Evolutionary conservation across 208 protist genomes (phyloP).

Genomic region (Trypanosoma lewisi): DNA sequence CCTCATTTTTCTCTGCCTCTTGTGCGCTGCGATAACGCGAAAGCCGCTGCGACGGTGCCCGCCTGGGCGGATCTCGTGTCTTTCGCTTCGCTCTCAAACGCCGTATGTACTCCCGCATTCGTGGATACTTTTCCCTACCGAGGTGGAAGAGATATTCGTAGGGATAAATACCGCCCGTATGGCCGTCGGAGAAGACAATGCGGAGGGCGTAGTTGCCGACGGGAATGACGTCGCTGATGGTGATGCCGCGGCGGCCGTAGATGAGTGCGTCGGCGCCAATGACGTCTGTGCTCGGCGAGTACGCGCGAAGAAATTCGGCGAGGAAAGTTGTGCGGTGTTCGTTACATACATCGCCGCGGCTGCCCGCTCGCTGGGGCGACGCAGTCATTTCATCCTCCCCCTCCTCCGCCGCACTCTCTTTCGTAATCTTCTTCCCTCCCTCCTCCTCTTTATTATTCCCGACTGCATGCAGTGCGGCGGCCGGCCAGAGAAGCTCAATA

Average conservation of each 20-base stretch:
- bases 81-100: constrained; percentile 49
- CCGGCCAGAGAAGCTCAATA: constrained; percentile 71
- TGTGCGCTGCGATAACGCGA: neutral
- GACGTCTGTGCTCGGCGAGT: constrained; percentile 84
- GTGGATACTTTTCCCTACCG: constrained; percentile 53
- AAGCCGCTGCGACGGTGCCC: constrained; percentile 34
- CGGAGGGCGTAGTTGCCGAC: constrained; percentile 86
- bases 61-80: constrained; percentile 63
- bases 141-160: constrained; percentile 85
- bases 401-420: neutral
- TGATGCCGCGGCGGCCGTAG: constrained; percentile 79
- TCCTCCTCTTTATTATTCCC: constrained; percentile 2
- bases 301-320: constrained; percentile 81
- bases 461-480: constrained; percentile 22
- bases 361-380: no score
- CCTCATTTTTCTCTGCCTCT: neutral
- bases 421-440: neutral
- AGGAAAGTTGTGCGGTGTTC: constrained; percentile 47
- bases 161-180: constrained; percentile 81
- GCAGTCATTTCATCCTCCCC: neutral
- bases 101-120: constrained; percentile 83
- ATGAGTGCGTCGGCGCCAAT: constrained; percentile 45
- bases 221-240: constrained; percentile 68
- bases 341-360: no score
- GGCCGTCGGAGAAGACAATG: constrained; percentile 83